Evolutionary conservation across 1,284 basidiomycete species (phyloP), one percentile per base, ranked within the genome.

Genomic region (Ganoderma meredithae): DNA sequence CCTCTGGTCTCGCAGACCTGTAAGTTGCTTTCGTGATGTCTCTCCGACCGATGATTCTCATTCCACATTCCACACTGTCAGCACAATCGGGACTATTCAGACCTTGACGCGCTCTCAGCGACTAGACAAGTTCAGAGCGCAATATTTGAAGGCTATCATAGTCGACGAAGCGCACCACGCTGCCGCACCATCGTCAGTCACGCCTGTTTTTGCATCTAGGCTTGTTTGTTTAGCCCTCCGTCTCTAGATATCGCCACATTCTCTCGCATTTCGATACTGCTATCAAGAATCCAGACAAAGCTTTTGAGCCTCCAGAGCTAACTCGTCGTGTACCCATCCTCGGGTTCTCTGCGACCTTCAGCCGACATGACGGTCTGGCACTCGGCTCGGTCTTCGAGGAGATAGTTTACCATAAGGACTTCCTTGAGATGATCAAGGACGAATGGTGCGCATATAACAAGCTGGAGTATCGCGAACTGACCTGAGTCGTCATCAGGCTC

Each of bases 141-240:
- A 78, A 10, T 75, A 74, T 36, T 84, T 95, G 75, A 97, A 96
- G 77, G 93, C 92, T 10, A 85, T 99, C 65, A 91, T 99, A 62
- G 87, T 98, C 8, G 96, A 97, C 75, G 96, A 98, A 80, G 97
- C 97, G 0, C 97, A 99, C 77, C 97, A 99, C 80, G 93, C 97
- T 33, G 96, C 95, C 31, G 94, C 96, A 3, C 89, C 91, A 31
- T 96, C 95, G 91, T 95, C 80, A 69, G 91, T 69, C 33, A 6
- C 61, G 12, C 5, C 53, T 19, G 36, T 5, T 47, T 4, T n/a
- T 33, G 17, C 9, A 27, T 53, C 0, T 65, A 43, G 8, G 22
- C 67, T 31, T 47, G 39, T 65, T 41, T 66, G 22, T 56, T 19
- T 52, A 40, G 47, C 52, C 66, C 36, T 64, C 39, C 43, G 5